Base-by-base conservation (phyloP, 1,284 basidiomycete genomes). In the Schizopora paradoxa region DNA sequence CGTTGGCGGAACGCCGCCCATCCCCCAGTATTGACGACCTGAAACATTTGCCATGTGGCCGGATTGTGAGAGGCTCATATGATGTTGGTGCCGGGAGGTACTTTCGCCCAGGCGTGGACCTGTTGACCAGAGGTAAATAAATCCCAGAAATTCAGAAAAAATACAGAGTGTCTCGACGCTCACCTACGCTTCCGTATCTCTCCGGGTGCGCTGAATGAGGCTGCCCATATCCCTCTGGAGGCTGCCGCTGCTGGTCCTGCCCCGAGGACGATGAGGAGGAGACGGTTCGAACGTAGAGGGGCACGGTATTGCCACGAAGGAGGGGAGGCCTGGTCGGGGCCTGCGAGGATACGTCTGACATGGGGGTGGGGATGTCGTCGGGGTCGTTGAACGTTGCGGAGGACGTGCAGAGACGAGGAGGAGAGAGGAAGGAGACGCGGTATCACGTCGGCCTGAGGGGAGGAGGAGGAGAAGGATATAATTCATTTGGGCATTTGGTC, bases 271-370 rank as follows among this genome's bases (percentile, higher is more conserved):
- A 41, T 14, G 39, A 35, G 16, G 27, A 27, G 38, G 28, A 18
- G 5, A 19, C n/a, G 1, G 41, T 48, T 21, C 47, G 41, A 5
- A 48, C 47, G 35, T 48, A 48, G 6, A 48, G 47, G 14, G 47
- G 47, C 27, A 48, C 47, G 26, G 47, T 48, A 36, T 48, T 48
- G 13, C 47, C 47, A 23, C 47, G 47, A 14, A 44, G 19, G 27
- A 48, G 47, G 19, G 25, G 47, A 13, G 47, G 47, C 18, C 47
- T 41, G 14, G 47, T 6, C 14, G 47, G 27, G 8, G 41, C 25
- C 28, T 41, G 39, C 7, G 39, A 3, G 18, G 43, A 18, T 13
- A 26, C 7, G 10, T 48, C 47, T 32, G 47, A 23, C 47, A 48
- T 48, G 16, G 33, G 8, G 34, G 34, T 11, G 34, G 34, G 18